Evolutionary conservation across 2,329 filamentous ascomycete species (phyloP), one percentile per base, ranked within the genome.

Genomic region (Pseudocercospora vitis): DNA sequence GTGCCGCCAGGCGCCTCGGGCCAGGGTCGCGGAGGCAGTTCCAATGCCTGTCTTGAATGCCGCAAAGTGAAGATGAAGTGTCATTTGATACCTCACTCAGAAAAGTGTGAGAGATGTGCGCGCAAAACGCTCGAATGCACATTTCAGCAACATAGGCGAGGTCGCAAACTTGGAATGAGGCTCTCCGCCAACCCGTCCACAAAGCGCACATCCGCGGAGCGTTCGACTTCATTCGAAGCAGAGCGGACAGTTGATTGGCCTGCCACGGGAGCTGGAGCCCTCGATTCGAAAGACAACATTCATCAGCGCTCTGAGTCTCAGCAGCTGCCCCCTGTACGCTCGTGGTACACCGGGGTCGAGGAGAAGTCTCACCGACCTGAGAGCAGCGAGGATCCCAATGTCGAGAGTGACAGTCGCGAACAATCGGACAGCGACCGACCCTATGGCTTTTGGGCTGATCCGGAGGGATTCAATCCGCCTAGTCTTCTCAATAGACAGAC

Each of bases 31-130:
- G 45, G 45, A 24, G 28, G 18, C 18, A 39, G 53, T 19, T 26
- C 54, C 37, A 64, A 63, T 51, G 72, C 73, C 19, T 75, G 72
- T 53, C 63, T 73, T 7, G 57, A 65, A 53, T 75, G 73, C 50
- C 64, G 73, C 37, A 70, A 62, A 16, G 68, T 73, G 12, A 75
- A 75, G 57, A 71, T 74, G 68, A 73, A 70, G 50, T 75, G 73
- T 51, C 60, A 57, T 11, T 53, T 63, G 6, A 18, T 18, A 3
- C 26, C 9, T 8, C 14, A 24, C 12, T 24, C 28, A 2, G 40
- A 31, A 7, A 65, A 47, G 12, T 75, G 73, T 50, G 68, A 70
- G 35, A 68, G 73, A 5, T 75, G 73, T 54, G 58, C 56, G 9
- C 65, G 71, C 19, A 73, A 74, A 50, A 69, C 69, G 2, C 54